A percentile compares a stretch with the other conserved stretches of the same genome.
phyloP scores from a whole-genome alignment of 2,329 filamentous ascomycete species.

The Stenocarpella maydis region DNA sequence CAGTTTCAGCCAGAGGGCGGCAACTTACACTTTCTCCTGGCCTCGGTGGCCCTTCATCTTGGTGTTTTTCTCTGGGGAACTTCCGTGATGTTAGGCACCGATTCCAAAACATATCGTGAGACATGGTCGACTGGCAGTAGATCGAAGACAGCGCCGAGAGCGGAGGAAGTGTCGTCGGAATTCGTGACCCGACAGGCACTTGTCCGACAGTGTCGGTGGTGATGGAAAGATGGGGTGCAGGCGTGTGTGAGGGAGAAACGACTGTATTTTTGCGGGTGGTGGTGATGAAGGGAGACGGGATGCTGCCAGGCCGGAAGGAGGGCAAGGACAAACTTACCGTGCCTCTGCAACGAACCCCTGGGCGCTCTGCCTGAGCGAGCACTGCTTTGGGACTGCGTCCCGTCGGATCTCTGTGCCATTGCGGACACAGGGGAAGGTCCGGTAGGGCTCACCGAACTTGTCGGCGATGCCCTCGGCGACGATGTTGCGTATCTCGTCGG shows the following conservation, averaged over 20 bases:
- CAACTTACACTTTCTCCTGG: not conserved
- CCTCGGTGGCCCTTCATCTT: not conserved
- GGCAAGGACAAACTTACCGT: not conserved
- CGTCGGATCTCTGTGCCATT: constrained; percentile 26
- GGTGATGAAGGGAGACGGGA: not conserved
- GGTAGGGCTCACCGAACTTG: constrained; percentile 21
- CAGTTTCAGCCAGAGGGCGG: not conserved
- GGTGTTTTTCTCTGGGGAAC: not conserved
- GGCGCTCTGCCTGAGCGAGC: constrained; percentile 7
- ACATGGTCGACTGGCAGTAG: not conserved
- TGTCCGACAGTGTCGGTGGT: not conserved
- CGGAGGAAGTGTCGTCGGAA: not conserved
- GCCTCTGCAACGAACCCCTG: not conserved
- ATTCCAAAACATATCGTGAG: not conserved
- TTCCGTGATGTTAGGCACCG: not conserved
- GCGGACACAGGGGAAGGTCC: constrained; percentile 12
- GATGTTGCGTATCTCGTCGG: constrained; percentile 31
- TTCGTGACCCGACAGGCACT: not conserved
- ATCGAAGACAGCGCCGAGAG: no score
- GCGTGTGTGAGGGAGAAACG: not conserved
- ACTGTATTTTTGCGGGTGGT: not conserved
- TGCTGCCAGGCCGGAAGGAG: not conserved
- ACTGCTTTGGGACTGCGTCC: not conserved
- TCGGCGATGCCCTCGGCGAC: constrained; percentile 31
- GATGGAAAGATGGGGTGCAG: not conserved